Evolutionary conservation across 1,139 yeast genomes (phyloP).

Genomic region (Candida tropicalis): DNA sequence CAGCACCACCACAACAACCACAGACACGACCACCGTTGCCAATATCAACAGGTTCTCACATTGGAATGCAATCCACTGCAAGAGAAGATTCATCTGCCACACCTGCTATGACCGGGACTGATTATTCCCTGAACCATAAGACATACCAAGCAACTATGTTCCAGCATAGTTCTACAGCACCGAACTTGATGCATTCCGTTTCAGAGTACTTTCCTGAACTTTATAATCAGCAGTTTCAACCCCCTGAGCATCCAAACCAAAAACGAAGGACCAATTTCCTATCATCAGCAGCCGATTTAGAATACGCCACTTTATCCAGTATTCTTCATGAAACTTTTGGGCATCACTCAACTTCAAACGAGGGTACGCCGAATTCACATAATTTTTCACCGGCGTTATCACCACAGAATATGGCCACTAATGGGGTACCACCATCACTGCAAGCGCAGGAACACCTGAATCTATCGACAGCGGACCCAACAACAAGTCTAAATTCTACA

Average conservation of each 20-base stretch:
- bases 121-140: conserved; percentile 9
- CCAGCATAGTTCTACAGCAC: conserved; percentile 19
- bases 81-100: neutral
- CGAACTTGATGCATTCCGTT: conserved; percentile 12
- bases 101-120: too few species aligned
- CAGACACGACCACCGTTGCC: conserved; percentile 1
- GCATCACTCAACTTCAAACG: conserved; percentile 38
- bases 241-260: conserved; percentile 7
- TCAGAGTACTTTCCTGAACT: conserved; percentile 10
- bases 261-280: conserved; percentile 48
- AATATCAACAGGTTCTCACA: neutral
- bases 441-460: neutral
- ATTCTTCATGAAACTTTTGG: conserved; percentile 60
- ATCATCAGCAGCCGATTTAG: conserved; percentile 78
- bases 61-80: neutral
- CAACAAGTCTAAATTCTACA: neutral
- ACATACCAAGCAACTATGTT: conserved; percentile 20
- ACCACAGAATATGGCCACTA: conserved; percentile 28
- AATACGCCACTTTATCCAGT: conserved; percentile 75
- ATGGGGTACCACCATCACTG: conserved; percentile 5
- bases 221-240: conserved; percentile 10
- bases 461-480: neutral
- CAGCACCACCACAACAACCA: neutral
- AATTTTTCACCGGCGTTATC: conserved; percentile 42
- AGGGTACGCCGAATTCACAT: conserved; percentile 44